Evolutionary conservation across 768 basidiomycete species (phyloP).

Genomic region (Tricholoma sp.): DNA sequence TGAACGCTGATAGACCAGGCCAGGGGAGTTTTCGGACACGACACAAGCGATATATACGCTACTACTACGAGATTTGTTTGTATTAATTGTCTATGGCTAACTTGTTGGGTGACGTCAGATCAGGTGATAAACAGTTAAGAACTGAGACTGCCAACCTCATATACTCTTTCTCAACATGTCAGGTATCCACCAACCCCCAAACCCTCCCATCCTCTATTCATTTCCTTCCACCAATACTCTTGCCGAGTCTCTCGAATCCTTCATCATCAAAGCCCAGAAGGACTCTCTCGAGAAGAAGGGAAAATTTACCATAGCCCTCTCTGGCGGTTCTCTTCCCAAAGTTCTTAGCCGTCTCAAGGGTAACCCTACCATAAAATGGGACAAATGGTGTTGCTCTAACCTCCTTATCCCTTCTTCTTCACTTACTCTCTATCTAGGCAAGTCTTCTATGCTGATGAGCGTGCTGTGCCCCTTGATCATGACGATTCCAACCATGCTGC

Average conservation of each 20-base stretch:
- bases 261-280: slow-evolving; percentile 82
- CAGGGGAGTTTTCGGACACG: neutral
- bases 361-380: slow-evolving; percentile 74
- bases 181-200: slow-evolving; percentile 49
- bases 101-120: slow-evolving; percentile 2
- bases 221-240: slow-evolving; percentile 58
- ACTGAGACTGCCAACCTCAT: too few species aligned
- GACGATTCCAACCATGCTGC: slow-evolving; percentile 88
- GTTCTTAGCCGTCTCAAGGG: slow-evolving; percentile 68
- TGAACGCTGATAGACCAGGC: slow-evolving; percentile 24
- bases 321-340: slow-evolving; percentile 87
- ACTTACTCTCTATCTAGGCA: slow-evolving; percentile 55
- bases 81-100: slow-evolving; percentile 1
- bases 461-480: slow-evolving; percentile 89
- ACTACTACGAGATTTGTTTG: neutral
- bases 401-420: neutral
- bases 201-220: slow-evolving; percentile 64
- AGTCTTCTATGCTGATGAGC: slow-evolving; percentile 96
- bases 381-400: slow-evolving; percentile 68
- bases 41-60: neutral
- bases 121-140: slow-evolving; percentile 6
- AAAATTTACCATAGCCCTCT: slow-evolving; percentile 88
- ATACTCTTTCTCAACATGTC: too few species aligned
- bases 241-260: slow-evolving; percentile 64
- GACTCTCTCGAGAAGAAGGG: slow-evolving; percentile 87